Evolutionary conservation across 169 alveolate genomes (phyloP).

Genomic region (Plasmodium relictum): DNA sequence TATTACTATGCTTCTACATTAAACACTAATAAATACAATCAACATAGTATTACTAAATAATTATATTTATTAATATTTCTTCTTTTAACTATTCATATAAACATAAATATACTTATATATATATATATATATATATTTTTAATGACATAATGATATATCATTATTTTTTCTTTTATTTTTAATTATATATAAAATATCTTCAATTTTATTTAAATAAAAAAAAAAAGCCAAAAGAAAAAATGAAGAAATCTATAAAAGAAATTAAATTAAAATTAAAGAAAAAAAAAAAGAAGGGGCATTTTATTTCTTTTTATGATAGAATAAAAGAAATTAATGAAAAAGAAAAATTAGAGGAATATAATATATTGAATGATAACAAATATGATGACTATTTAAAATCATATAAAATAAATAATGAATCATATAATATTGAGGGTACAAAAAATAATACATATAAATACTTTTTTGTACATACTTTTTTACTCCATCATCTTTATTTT

Average conservation of each 20-base stretch:
- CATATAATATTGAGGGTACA: conserved; percentile 26
- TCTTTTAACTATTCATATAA: not conserved
- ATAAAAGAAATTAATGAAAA: conserved; percentile 72
- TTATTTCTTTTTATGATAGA: conserved; percentile 70
- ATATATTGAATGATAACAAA: conserved; percentile 24
- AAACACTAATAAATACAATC: too few relatives aligned
- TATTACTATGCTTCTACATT: too few relatives aligned
- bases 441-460: not conserved
- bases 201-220: not conserved
- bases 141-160: not conserved
- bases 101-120: not conserved
- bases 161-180: not conserved
- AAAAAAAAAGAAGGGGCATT: conserved; percentile 47
- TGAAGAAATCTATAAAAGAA: conserved; percentile 32
- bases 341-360: conserved; percentile 47
- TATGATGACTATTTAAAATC: conserved; percentile 17
- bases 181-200: not conserved
- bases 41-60: not conserved
- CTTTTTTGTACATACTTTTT: not conserved
- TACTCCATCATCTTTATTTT: not conserved
- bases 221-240: conserved; percentile 4
- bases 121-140: not conserved
- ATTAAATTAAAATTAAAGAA: conserved; percentile 47
- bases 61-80: not conserved
- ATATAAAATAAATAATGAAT: conserved; percentile 11